Base-by-base conservation (phyloP, 2,329 filamentous ascomycete genomes). In the Colletotrichum tabaci region DNA sequence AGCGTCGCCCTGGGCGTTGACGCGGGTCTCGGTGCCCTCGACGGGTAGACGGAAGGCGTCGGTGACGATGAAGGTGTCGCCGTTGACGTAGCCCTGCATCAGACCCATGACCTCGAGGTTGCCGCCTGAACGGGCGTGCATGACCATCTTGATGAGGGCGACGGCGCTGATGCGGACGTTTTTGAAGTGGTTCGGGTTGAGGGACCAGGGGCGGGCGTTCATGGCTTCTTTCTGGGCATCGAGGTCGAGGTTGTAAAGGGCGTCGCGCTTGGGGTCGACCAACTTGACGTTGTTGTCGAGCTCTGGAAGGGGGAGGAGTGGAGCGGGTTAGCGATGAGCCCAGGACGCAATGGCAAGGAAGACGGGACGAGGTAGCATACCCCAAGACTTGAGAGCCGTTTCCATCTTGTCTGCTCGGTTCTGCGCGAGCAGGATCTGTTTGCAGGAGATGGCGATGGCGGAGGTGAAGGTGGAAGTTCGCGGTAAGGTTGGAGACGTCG, bases 131-230 rank as follows among this genome's bases (percentile, higher is more conserved):
- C 96, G 93, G 12, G 96, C 96, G 81, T 99, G 96, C 94, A 98
- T 98, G 74, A 97, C 94, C 96, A 99, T 99, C 85, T 99, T 99
- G 76, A 98, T 90, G 71, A 99, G 89, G 6, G 96, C 96, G 15
- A 98, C 92, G 70, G 96, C 95, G 63, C 94, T 97, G 83, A 99
- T 96, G 77, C 95, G 94, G 57, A 98, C 94, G 65, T 93, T 89
- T 81, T 96, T 97, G 89, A 98, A 99, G 86, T 98, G 92, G 82
- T 94, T 88, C 0, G 93, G 92, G 79, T 98, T 91, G 57, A 85
- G 86, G 61, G 85, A 85, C 96, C 96, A 98, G 73, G 95, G 95
- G 65, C 89, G 89, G 26, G 87, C 85, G 13, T 87, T 83, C 73
- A 87, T 88, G 75, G 93, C 88, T 47, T 87, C 84, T 79, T 92